phyloP scores from a whole-genome alignment of 495 filamentous ascomycete species.

The Penicillium steckii region DNA sequence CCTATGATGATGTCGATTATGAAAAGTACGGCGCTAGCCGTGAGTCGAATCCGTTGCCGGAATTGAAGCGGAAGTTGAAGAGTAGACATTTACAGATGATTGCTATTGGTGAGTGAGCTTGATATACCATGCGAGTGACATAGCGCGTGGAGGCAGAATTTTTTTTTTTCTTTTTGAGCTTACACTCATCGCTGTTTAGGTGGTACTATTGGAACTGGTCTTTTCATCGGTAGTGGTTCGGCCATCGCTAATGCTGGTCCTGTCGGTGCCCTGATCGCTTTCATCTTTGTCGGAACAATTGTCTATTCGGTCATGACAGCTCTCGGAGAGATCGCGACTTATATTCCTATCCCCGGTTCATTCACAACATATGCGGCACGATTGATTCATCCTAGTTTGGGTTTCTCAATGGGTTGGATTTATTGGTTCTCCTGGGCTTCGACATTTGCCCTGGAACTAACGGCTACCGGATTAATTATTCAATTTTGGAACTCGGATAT shows the following conservation, averaged over 20 bases:
- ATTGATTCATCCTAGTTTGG: conserved; percentile 70
- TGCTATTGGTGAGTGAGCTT: conserved; percentile 59
- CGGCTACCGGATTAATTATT: conserved; percentile 71
- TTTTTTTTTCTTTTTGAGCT: conserved; percentile 40
- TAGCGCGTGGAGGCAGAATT: no score
- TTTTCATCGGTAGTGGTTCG: conserved; percentile 74
- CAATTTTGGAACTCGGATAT: conserved; percentile 67
- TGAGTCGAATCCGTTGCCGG: conserved; percentile 41
- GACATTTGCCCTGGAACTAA: conserved; percentile 73
- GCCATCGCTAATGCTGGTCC: conserved; percentile 67
- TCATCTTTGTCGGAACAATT: conserved; percentile 59
- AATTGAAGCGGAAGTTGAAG: conserved; percentile 62
- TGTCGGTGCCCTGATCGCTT: conserved; percentile 68
- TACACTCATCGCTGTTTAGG: conserved; percentile 59
- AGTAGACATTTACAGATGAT: conserved; percentile 73
- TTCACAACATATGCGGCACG: conserved; percentile 74
- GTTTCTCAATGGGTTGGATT: conserved; percentile 82
- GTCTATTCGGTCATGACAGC: conserved; percentile 59
- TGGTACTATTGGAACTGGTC: conserved; percentile 76
- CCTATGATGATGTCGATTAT: conserved; percentile 37
- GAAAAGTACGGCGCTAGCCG: conserved; percentile 43
- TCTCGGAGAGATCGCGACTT: conserved; percentile 73
- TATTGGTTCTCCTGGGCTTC: conserved; percentile 63
- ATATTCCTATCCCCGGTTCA: conserved; percentile 72
- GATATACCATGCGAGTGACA: no score